Evolutionary conservation across 1,284 basidiomycete species (phyloP), one percentile per base, ranked within the genome.

Genomic region (Cutaneotrichosporon mucoides): DNA sequence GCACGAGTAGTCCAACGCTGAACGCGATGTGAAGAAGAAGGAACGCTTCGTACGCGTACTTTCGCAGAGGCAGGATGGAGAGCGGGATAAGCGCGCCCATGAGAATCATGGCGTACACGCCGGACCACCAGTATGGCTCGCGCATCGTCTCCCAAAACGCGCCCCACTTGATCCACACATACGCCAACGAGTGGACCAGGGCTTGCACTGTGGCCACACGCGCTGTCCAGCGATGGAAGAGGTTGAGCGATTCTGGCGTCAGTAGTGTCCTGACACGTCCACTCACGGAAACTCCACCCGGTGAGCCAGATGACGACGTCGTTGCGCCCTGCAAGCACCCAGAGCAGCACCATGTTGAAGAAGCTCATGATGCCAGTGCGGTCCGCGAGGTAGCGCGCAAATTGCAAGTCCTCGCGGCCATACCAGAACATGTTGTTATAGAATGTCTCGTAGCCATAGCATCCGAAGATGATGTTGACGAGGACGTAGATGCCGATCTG

Each of bases 361-460:
- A 71, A 66, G 46, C 58, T 60, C 64, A 72, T 67, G 59, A 72
- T 66, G 35, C 64, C 70, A 0, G 68, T 67, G 11, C 68, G 61
- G 57, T 70, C 70, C 6, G 63, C 63, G 9, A 69, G 36, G 46
- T 68, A 70, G 34, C 68, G 57, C 2, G 42, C 57, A 16, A 68
- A 45, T 52, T 70, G 67, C 13, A 50, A 10, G 38, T 48, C 40
- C 9, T 45, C 43, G 15, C 55, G 44, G 4, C 42, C 34, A 5
- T 47, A 48, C 55, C 59, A 68, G 53, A 57, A 65, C 7, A 67
- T 50, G 57, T 68, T 68, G 6, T 68, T 61, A 1, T 63, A 36
- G 79, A 85, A 72, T 84, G 85, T 47, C 77, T 90, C 50, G 73
- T 84, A 68, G 73, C 81, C 62, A 70, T 78, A 52, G 78, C 77